A percentile compares a stretch with the other conserved stretches of the same genome.
Evolutionary conservation across 306 rosid species (phyloP).

Genomic region (Lupinus albus): DNA sequence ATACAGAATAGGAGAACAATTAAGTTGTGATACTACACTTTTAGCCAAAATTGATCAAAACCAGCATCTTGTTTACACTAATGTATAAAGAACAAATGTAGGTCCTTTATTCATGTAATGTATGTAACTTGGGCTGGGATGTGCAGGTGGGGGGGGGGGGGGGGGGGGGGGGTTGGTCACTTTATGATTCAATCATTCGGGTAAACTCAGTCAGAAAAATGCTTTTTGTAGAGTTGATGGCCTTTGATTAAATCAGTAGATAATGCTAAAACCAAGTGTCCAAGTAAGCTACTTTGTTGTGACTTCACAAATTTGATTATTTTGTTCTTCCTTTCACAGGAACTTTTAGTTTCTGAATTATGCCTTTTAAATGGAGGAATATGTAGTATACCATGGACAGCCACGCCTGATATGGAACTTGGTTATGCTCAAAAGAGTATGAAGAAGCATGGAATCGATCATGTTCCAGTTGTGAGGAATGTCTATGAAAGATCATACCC

Average conservation of each 20-base stretch:
- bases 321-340: slow-evolving; percentile 55
- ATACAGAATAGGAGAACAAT: slow-evolving; percentile 23
- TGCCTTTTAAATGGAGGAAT: slow-evolving; percentile 63
- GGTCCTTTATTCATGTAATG: slow-evolving; percentile 21
- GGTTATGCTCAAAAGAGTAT: slow-evolving; percentile 66
- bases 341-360: slow-evolving; percentile 73
- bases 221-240: slow-evolving; percentile 16
- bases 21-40: slow-evolving; percentile 14
- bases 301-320: slow-evolving; percentile 14
- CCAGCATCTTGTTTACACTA: slow-evolving; percentile 15
- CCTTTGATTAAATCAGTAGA: slow-evolving; percentile 29
- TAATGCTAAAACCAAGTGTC: slow-evolving; percentile 34
- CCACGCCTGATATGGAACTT: slow-evolving; percentile 82
- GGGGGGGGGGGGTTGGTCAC: slow-evolving; percentile 12
- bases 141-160: background rate
- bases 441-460: slow-evolving; percentile 63
- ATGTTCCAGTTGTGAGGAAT: slow-evolving; percentile 68
- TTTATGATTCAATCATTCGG: slow-evolving; percentile 15
- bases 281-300: slow-evolving; percentile 27
- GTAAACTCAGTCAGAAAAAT: slow-evolving; percentile 19
- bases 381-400: slow-evolving; percentile 72
- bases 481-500: slow-evolving; percentile 54
- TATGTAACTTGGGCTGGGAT: slow-evolving; percentile 32
- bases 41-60: slow-evolving; percentile 24
- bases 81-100: slow-evolving; percentile 15